phyloP scores from a whole-genome alignment of 2,329 filamentous ascomycete genomes.

The Gyromitra esculenta region DNA sequence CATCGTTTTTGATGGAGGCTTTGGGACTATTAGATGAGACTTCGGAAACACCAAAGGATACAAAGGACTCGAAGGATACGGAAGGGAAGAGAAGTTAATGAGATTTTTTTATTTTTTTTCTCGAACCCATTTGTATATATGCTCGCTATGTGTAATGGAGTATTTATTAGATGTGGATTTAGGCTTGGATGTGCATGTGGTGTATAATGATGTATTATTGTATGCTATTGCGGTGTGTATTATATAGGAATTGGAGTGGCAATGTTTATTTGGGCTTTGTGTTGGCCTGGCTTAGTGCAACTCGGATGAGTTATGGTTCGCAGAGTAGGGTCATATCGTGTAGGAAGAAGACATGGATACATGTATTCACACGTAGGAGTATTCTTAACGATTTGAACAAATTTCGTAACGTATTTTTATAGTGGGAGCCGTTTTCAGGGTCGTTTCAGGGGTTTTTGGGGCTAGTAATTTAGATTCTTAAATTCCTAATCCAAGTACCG shows the following conservation, averaged over 20 bases:
- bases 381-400: too few relatives aligned
- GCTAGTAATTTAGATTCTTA: too few relatives aligned
- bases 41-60: background rate
- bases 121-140: conserved; percentile 2
- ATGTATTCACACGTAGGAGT: too few relatives aligned
- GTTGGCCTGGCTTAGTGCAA: too few relatives aligned
- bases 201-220: conserved; percentile 27
- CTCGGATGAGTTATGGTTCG: too few relatives aligned
- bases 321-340: too few relatives aligned
- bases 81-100: background rate
- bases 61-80: background rate
- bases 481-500: too few relatives aligned
- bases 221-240: background rate
- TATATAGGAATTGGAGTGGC: background rate
- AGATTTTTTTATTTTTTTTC: background rate
- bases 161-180: conserved; percentile 14
- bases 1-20: conserved; percentile 36
- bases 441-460: too few relatives aligned
- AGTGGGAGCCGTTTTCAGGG: too few relatives aligned
- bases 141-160: background rate
- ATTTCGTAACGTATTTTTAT: too few relatives aligned
- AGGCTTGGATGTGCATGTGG: background rate
- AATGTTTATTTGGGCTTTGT: background rate
- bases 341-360: too few relatives aligned
- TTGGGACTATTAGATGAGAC: conserved; percentile 20